Base-by-base conservation (phyloP, 495 filamentous ascomycete genomes). In the Tetracladium setigerum region DNA sequence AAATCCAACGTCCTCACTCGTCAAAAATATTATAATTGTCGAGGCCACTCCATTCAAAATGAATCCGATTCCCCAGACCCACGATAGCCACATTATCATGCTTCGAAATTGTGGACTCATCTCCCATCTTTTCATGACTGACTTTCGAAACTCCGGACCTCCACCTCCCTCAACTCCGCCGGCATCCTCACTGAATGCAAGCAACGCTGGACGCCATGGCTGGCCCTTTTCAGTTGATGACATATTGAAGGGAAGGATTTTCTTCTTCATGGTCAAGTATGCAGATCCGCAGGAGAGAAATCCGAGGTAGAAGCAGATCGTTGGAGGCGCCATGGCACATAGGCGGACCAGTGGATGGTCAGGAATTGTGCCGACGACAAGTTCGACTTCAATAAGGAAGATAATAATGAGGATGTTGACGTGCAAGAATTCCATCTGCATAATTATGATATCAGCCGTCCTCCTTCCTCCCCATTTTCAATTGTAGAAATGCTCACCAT, bases 271-370 rank as follows among this genome's bases (percentile, higher is more conserved):
- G 27, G 49, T 50, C 13, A 47, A 34, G 24, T 42, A 47, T 24
- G 54, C 41, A 11, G 50, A 44, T 11, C 16, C 14, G 30, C 18
- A 30, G 39, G 50, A 57, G 14, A 53, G 41, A 43, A 53, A 57
- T 9, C 49, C 54, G 22, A 50, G 14, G n/a, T 53, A 53, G 37
- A 53, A 57, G 43, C 46, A 57, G 27, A 57, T 46, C 11, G 54
- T 53, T 39, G 54, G 50, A 4, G 50, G 53, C 16, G 54, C 41
- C 42, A 57, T 57, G 1, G 41, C 54, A 16, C 45, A 52, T 15
- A 57, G 37, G 12, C 50, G 46, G 13, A 53, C 40, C 5, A 46
- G 30, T 5, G 49, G 53, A 16, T 52, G 48, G 16, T 41, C n/a
- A 5, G 44, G 54, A 12, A 38, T 37, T 10, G 54, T 52, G 4